Percentiles rank a stretch among this genome's conserved stretches.
Evolutionary conservation across 805 yeast species (phyloP).

Genomic region (Ogataea nitratoaversa): DNA sequence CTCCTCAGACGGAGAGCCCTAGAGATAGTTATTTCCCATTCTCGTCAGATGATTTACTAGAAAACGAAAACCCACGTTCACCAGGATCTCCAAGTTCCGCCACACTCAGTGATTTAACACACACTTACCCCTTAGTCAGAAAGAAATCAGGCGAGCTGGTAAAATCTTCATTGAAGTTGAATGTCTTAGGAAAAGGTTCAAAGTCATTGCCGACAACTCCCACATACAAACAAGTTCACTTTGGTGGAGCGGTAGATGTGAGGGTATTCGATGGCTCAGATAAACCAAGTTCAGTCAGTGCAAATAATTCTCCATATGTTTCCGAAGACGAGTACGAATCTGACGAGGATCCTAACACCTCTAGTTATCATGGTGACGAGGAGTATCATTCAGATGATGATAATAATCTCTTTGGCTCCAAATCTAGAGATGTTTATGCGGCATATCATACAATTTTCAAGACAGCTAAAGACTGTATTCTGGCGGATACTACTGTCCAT

Average conservation of each 20-base stretch:
- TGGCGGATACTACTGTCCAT: slow-evolving; percentile 12
- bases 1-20: not conserved
- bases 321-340: slow-evolving; percentile 31
- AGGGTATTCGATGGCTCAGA: slow-evolving; percentile 70
- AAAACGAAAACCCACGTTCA: not conserved
- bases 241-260: slow-evolving; percentile 71
- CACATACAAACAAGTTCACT: slow-evolving; percentile 73
- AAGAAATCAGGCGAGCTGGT: slow-evolving; percentile 88
- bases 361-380: slow-evolving; percentile 26
- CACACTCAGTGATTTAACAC: slow-evolving; percentile 8
- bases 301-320: slow-evolving; percentile 54
- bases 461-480: slow-evolving; percentile 17
- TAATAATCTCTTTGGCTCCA: slow-evolving; percentile 1
- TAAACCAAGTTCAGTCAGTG: slow-evolving; percentile 73
- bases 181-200: slow-evolving; percentile 20
- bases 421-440: slow-evolving; percentile 9
- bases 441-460: slow-evolving; percentile 10
- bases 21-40: slow-evolving; percentile 2
- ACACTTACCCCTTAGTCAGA: slow-evolving; percentile 47
- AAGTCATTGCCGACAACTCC: slow-evolving; percentile 51
- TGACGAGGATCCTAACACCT: slow-evolving; percentile 23
- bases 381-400: slow-evolving; percentile 21
- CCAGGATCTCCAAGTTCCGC: slow-evolving; percentile 1
- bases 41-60: not conserved
- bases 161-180: slow-evolving; percentile 63